These are phyloP conservation scores for Penicillium cosmopolitanum DNA, from an alignment of 495 filamentous ascomycete genomes.

Conservation along the genomic window DNA sequence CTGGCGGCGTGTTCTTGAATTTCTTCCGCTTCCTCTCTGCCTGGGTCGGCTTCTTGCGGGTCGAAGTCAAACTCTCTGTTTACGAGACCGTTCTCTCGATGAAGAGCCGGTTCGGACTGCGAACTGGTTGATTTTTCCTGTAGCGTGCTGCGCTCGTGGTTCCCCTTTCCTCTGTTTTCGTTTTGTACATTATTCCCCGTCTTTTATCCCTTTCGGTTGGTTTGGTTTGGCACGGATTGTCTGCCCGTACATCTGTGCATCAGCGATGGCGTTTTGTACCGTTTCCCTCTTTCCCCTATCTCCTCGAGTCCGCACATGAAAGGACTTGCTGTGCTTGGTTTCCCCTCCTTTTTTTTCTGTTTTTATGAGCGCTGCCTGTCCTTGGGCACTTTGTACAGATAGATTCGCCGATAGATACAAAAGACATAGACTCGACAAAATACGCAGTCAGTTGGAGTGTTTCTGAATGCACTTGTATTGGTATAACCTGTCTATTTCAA, in stretches of 20 bases:
- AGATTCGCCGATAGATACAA: constrained; percentile 5
- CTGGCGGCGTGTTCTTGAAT: constrained; percentile 63
- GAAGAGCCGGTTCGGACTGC: constrained; percentile 44
- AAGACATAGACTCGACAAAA: background rate
- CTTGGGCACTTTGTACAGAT: constrained; percentile 14
- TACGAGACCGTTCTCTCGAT: constrained; percentile 60
- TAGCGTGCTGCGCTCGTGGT: background rate
- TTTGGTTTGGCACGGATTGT: constrained; percentile 35
- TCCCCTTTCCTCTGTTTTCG: constrained; percentile 3
- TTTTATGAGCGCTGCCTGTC: background rate
- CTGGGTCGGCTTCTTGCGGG: constrained; percentile 60
- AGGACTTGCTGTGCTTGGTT: too few relatives aligned
- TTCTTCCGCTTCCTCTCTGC: constrained; percentile 58
- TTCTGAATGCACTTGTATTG: background rate
- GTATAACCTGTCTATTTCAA: too few relatives aligned
- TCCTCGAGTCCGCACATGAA: background rate
- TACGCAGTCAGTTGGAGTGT: too few relatives aligned
- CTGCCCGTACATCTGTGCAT: constrained; percentile 35
- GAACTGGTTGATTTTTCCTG: constrained; percentile 15
- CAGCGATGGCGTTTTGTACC: constrained; percentile 36
- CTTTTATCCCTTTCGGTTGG: constrained; percentile 5
- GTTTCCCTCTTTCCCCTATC: background rate
- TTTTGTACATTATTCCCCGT: constrained; percentile 22
- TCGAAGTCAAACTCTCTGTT: constrained; percentile 64
- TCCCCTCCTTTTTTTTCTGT: background rate